phyloP scores from a whole-genome alignment of 495 filamentous ascomycete species.

The Talaromyces stipitatus region DNA sequence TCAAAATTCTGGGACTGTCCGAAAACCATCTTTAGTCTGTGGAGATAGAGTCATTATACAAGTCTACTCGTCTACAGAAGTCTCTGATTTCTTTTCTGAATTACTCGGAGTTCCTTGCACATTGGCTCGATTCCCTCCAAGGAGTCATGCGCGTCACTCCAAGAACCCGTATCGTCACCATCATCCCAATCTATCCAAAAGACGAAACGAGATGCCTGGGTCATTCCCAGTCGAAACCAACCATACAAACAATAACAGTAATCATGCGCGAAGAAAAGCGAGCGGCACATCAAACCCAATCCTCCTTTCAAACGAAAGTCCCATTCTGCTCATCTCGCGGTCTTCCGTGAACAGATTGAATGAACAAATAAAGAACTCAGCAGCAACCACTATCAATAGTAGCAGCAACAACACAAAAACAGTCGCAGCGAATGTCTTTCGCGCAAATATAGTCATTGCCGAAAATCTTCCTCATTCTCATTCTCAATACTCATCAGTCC shows the following conservation, averaged over 20 bases:
- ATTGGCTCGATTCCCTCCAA: slow-evolving; percentile 70
- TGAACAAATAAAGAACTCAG: slow-evolving; percentile 51
- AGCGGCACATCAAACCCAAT: slow-evolving; percentile 44
- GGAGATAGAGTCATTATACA: slow-evolving; percentile 65
- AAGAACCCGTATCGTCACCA: slow-evolving; percentile 22
- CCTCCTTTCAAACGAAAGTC: slow-evolving; percentile 82
- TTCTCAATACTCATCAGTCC: neutral
- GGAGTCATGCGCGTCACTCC: slow-evolving; percentile 51
- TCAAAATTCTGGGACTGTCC: slow-evolving; percentile 15
- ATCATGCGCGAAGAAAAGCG: slow-evolving; percentile 29
- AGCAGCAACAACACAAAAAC: slow-evolving; percentile 31
- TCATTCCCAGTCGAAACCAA: slow-evolving; percentile 42
- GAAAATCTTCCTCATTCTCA: slow-evolving; percentile 31
- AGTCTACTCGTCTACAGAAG: slow-evolving; percentile 53
- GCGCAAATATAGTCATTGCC: slow-evolving; percentile 76
- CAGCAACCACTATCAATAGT: slow-evolving; percentile 20
- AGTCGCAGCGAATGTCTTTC: slow-evolving; percentile 65
- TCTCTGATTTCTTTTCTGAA: slow-evolving; percentile 67
- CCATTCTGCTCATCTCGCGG: slow-evolving; percentile 75
- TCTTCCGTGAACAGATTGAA: slow-evolving; percentile 77
- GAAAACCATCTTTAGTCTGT: slow-evolving; percentile 59
- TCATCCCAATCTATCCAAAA: slow-evolving; percentile 16
- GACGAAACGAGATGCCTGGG: slow-evolving; percentile 39
- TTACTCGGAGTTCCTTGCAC: slow-evolving; percentile 69
- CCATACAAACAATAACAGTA: slow-evolving; percentile 16